Conservation (phyloP, 805 yeast genomes). For the Pichia pseudocactophila region DNA sequence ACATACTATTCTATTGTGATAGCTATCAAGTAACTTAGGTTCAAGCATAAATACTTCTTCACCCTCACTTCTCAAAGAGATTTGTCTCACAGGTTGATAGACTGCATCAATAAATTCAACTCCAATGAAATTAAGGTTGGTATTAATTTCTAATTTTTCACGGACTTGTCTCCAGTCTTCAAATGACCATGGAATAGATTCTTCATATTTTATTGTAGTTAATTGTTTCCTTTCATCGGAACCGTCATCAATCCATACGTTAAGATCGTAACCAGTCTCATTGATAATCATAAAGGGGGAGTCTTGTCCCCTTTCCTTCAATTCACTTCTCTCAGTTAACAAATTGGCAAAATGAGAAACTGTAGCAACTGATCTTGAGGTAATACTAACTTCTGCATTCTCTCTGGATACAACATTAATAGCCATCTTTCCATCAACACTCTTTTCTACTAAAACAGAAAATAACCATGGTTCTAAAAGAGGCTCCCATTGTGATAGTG, state of each 20-base stretch:
- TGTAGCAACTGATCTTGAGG: constrained; percentile 74
- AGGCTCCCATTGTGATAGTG: constrained; percentile 94
- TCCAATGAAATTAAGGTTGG: constrained; percentile 51
- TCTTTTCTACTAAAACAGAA: constrained; percentile 56
- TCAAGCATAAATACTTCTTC: constrained; percentile 61
- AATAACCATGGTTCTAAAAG: constrained; percentile 82
- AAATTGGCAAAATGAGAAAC: constrained; percentile 59
- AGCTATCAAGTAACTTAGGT: constrained; percentile 41
- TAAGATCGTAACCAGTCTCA: constrained; percentile 77
- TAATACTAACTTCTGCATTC: constrained; percentile 69
- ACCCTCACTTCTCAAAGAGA: constrained; percentile 76
- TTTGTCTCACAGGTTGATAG: constrained; percentile 43
- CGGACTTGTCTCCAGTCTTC: constrained; percentile 89
- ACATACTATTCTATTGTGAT: constrained; percentile 68
- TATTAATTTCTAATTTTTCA: constrained; percentile 64
- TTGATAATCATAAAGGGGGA: constrained; percentile 76
- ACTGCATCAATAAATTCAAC: constrained; percentile 48
- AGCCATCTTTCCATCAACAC: constrained; percentile 35
- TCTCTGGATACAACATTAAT: constrained; percentile 71
- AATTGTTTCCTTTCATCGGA: constrained; percentile 23
- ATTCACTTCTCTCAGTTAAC: constrained; percentile 41
- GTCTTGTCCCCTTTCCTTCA: constrained; percentile 65
- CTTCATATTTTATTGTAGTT: constrained; percentile 38
- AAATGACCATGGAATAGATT: constrained; percentile 73
- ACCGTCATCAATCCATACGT: constrained; percentile 66